Evolutionary conservation across 345 rosid genomes (phyloP).

Genomic region (Nasturtium officinale): DNA sequence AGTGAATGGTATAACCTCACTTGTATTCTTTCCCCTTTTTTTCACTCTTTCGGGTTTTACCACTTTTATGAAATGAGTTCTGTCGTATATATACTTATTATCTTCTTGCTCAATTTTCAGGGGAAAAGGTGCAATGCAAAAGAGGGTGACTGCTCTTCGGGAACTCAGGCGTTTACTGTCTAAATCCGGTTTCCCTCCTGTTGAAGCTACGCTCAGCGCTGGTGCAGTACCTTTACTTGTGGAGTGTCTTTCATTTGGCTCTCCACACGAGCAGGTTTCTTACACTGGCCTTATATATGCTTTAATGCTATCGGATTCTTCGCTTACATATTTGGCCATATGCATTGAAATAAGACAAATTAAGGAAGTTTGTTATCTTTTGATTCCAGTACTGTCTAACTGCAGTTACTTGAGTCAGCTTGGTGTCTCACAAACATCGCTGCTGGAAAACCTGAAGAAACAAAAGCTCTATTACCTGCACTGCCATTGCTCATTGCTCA

Average conservation of each 20-base stretch:
- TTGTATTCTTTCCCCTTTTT: neutral
- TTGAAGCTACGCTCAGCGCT: constrained; percentile 72
- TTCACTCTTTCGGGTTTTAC: neutral
- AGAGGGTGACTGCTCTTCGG: constrained; percentile 77
- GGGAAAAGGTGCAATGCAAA: constrained; percentile 90
- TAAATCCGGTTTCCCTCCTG: constrained; percentile 79
- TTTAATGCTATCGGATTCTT: neutral
- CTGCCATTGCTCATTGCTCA: constrained; percentile 92
- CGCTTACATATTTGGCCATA: neutral
- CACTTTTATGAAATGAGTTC: too few species aligned
- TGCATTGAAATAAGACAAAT: constrained; percentile 1
- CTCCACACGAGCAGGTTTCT: constrained; percentile 85
- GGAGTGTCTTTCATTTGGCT: constrained; percentile 90
- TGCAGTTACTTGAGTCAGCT: constrained; percentile 96
- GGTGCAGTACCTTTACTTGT: constrained; percentile 90
- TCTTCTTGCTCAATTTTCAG: constrained; percentile 46
- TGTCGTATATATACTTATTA: too few species aligned
- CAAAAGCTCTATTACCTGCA: constrained; percentile 82
- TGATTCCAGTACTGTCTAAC: constrained; percentile 21
- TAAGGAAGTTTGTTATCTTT: neutral
- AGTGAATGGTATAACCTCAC: constrained; percentile 31
- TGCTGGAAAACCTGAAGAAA: constrained; percentile 93
- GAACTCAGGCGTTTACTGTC: constrained; percentile 85
- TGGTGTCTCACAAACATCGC: constrained; percentile 99
- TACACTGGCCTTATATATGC: constrained; percentile 18